Evolutionary conservation across 495 filamentous ascomycete genomes (phyloP).

Genomic region (Penicillium manginii): DNA sequence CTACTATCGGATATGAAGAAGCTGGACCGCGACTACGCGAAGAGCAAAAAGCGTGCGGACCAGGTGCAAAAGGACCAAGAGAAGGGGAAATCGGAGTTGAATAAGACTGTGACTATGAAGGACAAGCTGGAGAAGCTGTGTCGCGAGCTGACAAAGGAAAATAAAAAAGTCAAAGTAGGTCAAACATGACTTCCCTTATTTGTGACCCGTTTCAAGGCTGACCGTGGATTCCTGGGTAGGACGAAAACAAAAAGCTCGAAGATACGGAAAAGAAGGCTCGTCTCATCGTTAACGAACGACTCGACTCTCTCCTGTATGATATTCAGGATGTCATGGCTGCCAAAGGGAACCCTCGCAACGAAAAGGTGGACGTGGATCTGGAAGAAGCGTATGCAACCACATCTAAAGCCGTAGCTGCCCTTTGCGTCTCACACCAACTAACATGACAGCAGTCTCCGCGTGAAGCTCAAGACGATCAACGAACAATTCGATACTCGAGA

Average conservation of each 20-base stretch:
- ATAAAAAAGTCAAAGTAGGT: slow-evolving; percentile 91
- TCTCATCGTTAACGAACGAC: slow-evolving; percentile 80
- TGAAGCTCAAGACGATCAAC: slow-evolving; percentile 88
- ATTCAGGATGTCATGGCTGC: slow-evolving; percentile 81
- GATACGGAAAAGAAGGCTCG: slow-evolving; percentile 82
- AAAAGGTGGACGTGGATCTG: slow-evolving; percentile 75
- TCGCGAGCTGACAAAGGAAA: slow-evolving; percentile 89
- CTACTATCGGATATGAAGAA: slow-evolving; percentile 92
- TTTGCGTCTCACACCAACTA: not conserved
- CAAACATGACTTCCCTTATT: slow-evolving; percentile 2
- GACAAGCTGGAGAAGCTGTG: slow-evolving; percentile 96
- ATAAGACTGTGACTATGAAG: slow-evolving; percentile 80
- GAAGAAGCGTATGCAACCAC: slow-evolving; percentile 75
- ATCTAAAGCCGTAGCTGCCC: not conserved
- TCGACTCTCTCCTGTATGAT: slow-evolving; percentile 71
- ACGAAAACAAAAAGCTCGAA: slow-evolving; percentile 85
- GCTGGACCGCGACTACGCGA: slow-evolving; percentile 88
- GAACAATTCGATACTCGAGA: slow-evolving; percentile 97
- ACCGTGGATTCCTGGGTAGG: slow-evolving; percentile 55
- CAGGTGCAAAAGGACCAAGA: slow-evolving; percentile 97
- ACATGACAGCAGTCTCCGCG: slow-evolving; percentile 66
- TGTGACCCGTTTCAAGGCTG: not conserved
- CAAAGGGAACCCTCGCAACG: slow-evolving; percentile 74
- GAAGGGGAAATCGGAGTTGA: slow-evolving; percentile 47
- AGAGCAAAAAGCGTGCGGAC: slow-evolving; percentile 94